Base-by-base conservation (phyloP, 805 yeast genomes). In the Teunomyces panamensis region DNA sequence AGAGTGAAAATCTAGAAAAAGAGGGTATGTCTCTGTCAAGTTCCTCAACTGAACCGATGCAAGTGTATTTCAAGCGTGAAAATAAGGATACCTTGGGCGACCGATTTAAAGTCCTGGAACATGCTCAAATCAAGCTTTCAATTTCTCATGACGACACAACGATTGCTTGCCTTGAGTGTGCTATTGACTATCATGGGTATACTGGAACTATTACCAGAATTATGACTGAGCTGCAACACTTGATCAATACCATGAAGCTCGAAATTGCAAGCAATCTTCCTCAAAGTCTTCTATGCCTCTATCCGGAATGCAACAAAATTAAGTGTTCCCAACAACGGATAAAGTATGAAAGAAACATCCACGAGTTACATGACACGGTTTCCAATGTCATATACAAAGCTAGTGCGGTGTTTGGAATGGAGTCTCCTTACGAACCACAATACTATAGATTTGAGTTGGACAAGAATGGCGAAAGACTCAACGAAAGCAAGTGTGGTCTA, bases 341-440 rank as follows among this genome's bases (percentile, higher is more conserved):
- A 17, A 49, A 56, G n/a, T 52, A 58, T 39, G 49, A 52, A 10
- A 37, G 65, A 7, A 56, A 57, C 33, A 55, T 60, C 28, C n/a
- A 43, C 1, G 46, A 50, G 4, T 46, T 62, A 11, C 45, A 51
- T 6, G 49, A 50, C 8, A 44, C 59, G 3, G 56, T 64, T n/a
- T 35, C 56, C n/a, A 55, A 54, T 52, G 53, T 65, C 10, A 52
- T 52, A 8, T 65, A 65, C 52, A 56, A 56, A 39, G 53, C 54
- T 14, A 57, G 60, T 17, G 39, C 55, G 1, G 51, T 53, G n/a
- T 65, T 55, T 51, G 47, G 48, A 27, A 35, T 50, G 16, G 49
- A 54, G 30, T 55, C 48, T 13, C 71, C 71, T 5, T 66, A 66
- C 45, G 69, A 66, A 47, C 67, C 68, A 13, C 69, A 66, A 44